Evolutionary conservation across 768 basidiomycete genomes (phyloP), one percentile per base, ranked within the genome.

Genomic region (Galerina sulciceps): DNA sequence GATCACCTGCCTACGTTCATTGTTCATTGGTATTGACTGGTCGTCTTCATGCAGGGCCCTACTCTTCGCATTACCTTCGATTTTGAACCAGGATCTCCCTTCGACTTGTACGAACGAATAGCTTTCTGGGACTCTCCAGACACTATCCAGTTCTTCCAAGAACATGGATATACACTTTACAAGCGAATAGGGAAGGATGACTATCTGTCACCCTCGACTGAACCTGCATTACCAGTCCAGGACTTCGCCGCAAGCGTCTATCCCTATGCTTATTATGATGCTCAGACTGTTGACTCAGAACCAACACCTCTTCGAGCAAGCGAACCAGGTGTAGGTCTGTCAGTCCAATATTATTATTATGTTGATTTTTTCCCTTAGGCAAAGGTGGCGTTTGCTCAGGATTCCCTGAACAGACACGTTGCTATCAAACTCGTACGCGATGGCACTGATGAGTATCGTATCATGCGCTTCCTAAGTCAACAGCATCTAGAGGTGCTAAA

Each of bases 381-480:
- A 0, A 51, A 51, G 15, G 49, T 51, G 18, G 22, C 22, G 2
- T 51, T 38, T 23, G 49, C 71, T 9, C 68, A 72, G 52, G 65
- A 71, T 51, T 23, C 45, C 8, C 41, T 61, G n/a, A n/a, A 48
- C 13, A 61, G 59, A 9, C 71, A 69, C 46, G 66, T 73, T 26
- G 71, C 67, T 3, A 65, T 73, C 22, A 72, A 73, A 50, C 41
- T 65, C 0, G 61, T 71, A 1, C 56, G 49, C 38, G 53, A 64
- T 15, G 57, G 48, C 2, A 62, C 61, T 10, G 64, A 69, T 1
- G 71, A 73, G 55, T 65, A 58, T 41, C 41, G 52, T 10, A 63
- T 71, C 10, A 31, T 61, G 31, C 60, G 60, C 14, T 65, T 63
- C 48, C 38, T 73, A 14, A 42, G 43, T n/a, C 23, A 62, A 35